A percentile compares a stretch with the other conserved stretches of the same genome.
Conservation (phyloP, 2,329 filamentous ascomycete genomes). For the Colletotrichum liaoningense region DNA sequence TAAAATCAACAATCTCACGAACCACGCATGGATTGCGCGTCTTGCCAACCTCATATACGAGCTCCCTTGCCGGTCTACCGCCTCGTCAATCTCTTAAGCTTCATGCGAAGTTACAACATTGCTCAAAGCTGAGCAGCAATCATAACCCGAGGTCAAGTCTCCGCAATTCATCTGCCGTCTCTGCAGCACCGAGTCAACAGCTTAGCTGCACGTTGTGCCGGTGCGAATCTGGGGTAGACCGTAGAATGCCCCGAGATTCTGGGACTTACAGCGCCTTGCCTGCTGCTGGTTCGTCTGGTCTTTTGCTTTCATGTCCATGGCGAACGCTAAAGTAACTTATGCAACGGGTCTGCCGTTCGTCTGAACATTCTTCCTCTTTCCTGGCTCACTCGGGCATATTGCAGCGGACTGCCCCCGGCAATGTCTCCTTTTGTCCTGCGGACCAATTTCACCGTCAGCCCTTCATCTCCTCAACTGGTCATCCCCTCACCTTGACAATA, state of each 20-base stretch:
- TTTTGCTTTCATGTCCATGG: not conserved
- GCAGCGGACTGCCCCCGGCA: not conserved
- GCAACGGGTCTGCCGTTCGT: not conserved
- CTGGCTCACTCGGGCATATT: not conserved
- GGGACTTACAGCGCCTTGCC: not conserved
- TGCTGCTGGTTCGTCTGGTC: not conserved
- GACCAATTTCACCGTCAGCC: not conserved
- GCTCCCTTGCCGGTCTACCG: not conserved
- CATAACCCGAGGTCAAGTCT: not conserved
- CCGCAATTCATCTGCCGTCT: conserved; percentile 25
- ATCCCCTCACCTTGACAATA: not conserved
- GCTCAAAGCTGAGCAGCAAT: not conserved
- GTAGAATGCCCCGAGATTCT: conserved; percentile 14
- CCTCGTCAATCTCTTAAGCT: conserved; percentile 12
- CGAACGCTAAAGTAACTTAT: too few species aligned
- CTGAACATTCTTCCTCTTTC: not conserved
- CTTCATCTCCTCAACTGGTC: not conserved
- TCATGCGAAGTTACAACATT: not conserved
- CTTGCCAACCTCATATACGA: not conserved
- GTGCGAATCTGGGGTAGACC: conserved; percentile 21
- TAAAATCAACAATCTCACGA: not conserved
- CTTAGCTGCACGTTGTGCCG: conserved; percentile 25
- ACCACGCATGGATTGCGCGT: conserved; percentile 1
- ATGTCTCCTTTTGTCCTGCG: conserved; percentile 15
- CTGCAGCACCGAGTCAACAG: conserved; percentile 14